A percentile compares a stretch with the other conserved stretches of the same genome.
Evolutionary conservation across 2,329 filamentous ascomycete species (phyloP).

Genomic region (Alternaria ventricosa): DNA sequence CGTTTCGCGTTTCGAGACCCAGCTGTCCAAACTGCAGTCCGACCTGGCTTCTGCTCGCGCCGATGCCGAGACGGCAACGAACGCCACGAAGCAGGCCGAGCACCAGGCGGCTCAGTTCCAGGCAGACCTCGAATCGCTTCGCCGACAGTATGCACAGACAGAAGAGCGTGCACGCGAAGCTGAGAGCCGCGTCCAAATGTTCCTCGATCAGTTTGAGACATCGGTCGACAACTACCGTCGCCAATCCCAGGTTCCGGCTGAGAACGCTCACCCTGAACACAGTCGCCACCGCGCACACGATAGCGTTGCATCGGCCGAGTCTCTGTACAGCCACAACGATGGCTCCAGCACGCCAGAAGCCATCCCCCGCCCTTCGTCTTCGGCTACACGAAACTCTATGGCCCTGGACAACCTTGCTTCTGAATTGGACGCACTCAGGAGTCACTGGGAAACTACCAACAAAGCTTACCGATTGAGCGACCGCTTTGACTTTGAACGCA

Average conservation of each 20-base stretch:
- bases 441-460: constrained; percentile 94
- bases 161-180: constrained; percentile 87
- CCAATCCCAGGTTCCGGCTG: constrained; percentile 60
- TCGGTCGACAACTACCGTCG: constrained; percentile 95
- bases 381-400: constrained; percentile 62
- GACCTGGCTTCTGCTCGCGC: constrained; percentile 70
- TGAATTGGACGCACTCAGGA: constrained; percentile 88
- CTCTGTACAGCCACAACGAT: constrained; percentile 55
- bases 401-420: constrained; percentile 90
- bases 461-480: constrained; percentile 92
- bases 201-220: constrained; percentile 91
- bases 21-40: constrained; percentile 71
- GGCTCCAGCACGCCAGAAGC: constrained; percentile 44
- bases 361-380: constrained; percentile 31
- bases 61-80: constrained; percentile 72
- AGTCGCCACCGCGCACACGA: constrained; percentile 57
- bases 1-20: constrained; percentile 71
- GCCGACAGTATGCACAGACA: constrained; percentile 79
- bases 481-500: constrained; percentile 82
- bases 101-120: constrained; percentile 62
- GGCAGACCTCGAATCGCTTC: constrained; percentile 78
- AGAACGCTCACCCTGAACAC: constrained; percentile 43
- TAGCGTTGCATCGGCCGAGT: constrained; percentile 66
- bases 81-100: constrained; percentile 59
- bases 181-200: constrained; percentile 88